Base-by-base conservation (phyloP, 345 rosid genomes). In the Kernera saxatilis region DNA sequence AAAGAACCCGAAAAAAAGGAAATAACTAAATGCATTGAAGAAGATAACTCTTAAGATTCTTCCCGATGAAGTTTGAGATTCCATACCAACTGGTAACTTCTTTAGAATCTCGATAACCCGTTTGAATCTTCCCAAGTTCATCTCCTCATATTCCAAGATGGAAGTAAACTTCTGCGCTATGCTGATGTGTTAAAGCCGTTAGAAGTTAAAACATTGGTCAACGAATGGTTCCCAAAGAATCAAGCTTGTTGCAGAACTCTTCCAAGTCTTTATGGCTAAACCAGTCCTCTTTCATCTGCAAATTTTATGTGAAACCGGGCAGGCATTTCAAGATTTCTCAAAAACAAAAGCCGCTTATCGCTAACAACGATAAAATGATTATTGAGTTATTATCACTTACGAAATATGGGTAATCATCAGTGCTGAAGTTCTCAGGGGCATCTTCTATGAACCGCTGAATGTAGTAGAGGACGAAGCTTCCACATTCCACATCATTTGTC, bases 281-380 rank as follows among this genome's bases (percentile, higher is more conserved):
- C 96, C 96, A 89, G 68, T 83, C 79, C 44, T 71, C 79, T 30
- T 51, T 65, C 96, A 89, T 79, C 91, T 89, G 87, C 58, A 65
- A 69, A 46, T 33, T 45, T 21, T 25, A 46, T n/a, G 19, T 10
- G 15, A 59, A 63, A n/a, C 15, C 17, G 15, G 26, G 40, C 2
- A 3, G 11, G 6, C 12, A 27, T 29, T 46, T 8, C 40, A 57
- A 27, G 37, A 67, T 17, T 23, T 32, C 64, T 48, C 25, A 7
- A 27, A 21, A 5, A 30, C 48, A 22, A 29, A 29, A 25, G 9
- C n/a, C 32, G 3, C 39, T 27, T 17, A 12, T 11, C 0, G 41
- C 22, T 10, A 35, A 63, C 35, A 64, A 43, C 4, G 17, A 51
- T 5, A 70, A 43, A 21, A 56, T 59, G 30, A 35, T 15, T 7